Evolutionary conservation across 176 grass and related monocot genomes (phyloP).

Genomic region (Hordeum vulgare): DNA sequence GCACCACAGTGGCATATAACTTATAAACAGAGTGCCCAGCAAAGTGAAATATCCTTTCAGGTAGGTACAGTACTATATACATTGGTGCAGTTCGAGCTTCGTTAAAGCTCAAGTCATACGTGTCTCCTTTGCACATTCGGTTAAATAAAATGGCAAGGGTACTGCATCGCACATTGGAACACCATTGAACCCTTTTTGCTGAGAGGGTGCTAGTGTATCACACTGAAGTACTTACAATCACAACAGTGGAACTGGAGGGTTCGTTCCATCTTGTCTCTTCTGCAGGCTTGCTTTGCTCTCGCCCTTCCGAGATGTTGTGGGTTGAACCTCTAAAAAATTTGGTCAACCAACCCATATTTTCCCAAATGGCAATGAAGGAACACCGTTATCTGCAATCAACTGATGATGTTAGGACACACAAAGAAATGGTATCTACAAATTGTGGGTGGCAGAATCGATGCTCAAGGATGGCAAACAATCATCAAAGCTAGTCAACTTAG

Average conservation of each 20-base stretch:
- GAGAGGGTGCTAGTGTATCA: not conserved
- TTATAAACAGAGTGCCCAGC: not conserved
- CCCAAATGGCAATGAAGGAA: not conserved
- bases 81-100: not conserved
- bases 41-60: not conserved
- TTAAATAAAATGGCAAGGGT: not conserved
- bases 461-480: not conserved
- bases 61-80: not conserved
- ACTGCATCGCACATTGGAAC: not conserved
- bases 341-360: constrained; percentile 72
- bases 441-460: not conserved
- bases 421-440: not conserved
- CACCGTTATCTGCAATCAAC: constrained; percentile 19
- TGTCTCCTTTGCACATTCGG: not conserved
- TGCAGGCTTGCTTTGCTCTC: constrained; percentile 26
- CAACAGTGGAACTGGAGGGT: constrained; percentile 27
- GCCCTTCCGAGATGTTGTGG: constrained; percentile 62
- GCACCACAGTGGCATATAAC: not conserved
- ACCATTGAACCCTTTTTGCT: not conserved
- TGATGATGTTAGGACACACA: not conserved
- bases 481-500: not conserved
- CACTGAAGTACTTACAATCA: constrained; percentile 40
- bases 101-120: not conserved
- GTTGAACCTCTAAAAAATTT: constrained; percentile 84
- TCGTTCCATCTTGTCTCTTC: constrained; percentile 45